These are phyloP conservation scores for Arachis hypogaea DNA, from an alignment of 306 rosid species.

Conservation along the genomic window DNA sequence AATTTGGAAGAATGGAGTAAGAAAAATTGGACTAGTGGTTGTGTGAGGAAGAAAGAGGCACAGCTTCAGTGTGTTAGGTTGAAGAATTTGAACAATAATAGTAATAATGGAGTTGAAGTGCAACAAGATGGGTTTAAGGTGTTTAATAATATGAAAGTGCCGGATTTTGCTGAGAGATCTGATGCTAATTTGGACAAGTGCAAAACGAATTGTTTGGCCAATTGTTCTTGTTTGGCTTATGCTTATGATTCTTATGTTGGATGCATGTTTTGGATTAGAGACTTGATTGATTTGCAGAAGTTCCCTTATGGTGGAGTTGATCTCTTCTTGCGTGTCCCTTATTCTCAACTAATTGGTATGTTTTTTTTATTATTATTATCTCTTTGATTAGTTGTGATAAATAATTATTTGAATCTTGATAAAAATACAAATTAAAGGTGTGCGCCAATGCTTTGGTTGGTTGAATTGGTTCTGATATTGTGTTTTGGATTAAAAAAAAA, in stretches of 20 bases:
- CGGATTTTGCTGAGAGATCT: constrained; percentile 29
- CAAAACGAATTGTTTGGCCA: constrained; percentile 22
- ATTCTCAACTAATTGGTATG: constrained; percentile 28
- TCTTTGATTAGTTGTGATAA: neutral
- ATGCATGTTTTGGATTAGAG: constrained; percentile 46
- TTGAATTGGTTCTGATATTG: too few relatives aligned
- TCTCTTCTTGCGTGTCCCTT: constrained; percentile 42
- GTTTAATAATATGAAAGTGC: constrained; percentile 41
- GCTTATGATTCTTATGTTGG: constrained; percentile 38
- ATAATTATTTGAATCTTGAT: too few relatives aligned
- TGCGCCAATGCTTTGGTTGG: too few relatives aligned
- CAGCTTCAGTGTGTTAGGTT: constrained; percentile 27
- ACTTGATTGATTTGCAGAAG: constrained; percentile 40
- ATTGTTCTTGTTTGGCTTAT: constrained; percentile 48
- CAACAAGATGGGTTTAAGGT: constrained; percentile 33
- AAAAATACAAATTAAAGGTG: neutral
- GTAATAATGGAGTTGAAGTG: neutral
- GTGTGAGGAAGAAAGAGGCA: constrained; percentile 23
- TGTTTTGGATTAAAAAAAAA: too few relatives aligned
- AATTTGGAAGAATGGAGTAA: constrained; percentile 42
- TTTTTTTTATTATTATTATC: neutral
- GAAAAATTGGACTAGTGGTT: constrained; percentile 37
- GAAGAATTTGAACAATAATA: neutral
- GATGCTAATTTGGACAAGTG: constrained; percentile 20
- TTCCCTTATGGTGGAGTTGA: constrained; percentile 42